A percentile compares a stretch with the other conserved stretches of the same genome.
Conservation (phyloP, 352 stramenopile species). For the Saprolegnia parasitica region DNA sequence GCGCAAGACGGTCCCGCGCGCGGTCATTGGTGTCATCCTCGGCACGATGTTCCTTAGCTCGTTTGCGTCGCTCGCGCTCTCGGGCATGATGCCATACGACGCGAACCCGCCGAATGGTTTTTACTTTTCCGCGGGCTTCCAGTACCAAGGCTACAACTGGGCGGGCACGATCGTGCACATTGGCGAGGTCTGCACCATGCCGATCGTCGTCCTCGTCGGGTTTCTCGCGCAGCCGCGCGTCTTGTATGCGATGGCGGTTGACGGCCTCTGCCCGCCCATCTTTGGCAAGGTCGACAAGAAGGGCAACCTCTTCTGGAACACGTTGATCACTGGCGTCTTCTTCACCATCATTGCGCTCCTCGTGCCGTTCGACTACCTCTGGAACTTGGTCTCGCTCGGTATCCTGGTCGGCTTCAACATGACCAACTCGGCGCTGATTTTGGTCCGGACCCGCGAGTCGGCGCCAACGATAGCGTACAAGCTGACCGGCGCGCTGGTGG, state of each 20-base stretch:
- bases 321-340: conserved; percentile 25
- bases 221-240: conserved; percentile 68
- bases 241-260: conserved; percentile 60
- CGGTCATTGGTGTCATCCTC: conserved; percentile 49
- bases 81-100: conserved; percentile 51
- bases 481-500: conserved; percentile 41
- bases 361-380: conserved; percentile 36
- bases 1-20: conserved; percentile 41
- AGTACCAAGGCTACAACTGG: conserved; percentile 30
- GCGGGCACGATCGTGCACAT: conserved; percentile 42
- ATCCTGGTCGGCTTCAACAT: conserved; percentile 48
- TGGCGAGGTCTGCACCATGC: conserved; percentile 67
- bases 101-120: conserved; percentile 13
- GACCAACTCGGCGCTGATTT: conserved; percentile 37
- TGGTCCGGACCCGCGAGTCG: conserved; percentile 42
- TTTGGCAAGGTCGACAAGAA: conserved; percentile 42
- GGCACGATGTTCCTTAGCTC: conserved; percentile 33
- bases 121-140: conserved; percentile 24
- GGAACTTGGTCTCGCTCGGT: conserved; percentile 43
- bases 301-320: conserved; percentile 35
- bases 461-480: conserved; percentile 41
- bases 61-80: conserved; percentile 54
- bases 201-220: conserved; percentile 74
- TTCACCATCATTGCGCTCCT: conserved; percentile 31
- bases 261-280: conserved; percentile 64